Base-by-base conservation (phyloP, 73 alveolate genomes). In the Breviolum minutum region DNA sequence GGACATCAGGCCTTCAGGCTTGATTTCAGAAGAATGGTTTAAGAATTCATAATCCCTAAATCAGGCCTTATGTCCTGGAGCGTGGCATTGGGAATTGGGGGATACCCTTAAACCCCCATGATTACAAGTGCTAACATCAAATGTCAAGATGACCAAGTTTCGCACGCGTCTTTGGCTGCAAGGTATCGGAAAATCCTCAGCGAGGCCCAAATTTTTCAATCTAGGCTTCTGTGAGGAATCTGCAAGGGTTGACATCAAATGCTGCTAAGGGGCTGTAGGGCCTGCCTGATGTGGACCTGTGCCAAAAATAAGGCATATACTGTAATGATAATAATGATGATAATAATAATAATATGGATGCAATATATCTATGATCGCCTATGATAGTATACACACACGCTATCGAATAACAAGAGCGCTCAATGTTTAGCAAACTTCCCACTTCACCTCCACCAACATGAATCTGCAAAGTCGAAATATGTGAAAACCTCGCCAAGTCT, bases 141-240 rank as follows among this genome's bases (percentile, higher is more conserved):
- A 40, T 40, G 0, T 40, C n/a, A 68, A 14, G 77, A 14, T 60
- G n/a, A 19, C 83, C 63, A 17, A 63, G 94, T 79, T 86, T 29
- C 83, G 40, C 17, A 30, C 97, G 97, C 88, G 29, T 91, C 97
- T 73, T 91, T 91, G 76, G 97, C 97, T 54, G 89, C 89, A 8
- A 91, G 63, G 97, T 71, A 91, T 24, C 97, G 87, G 77, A 91
- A 91, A 32, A 91, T 91, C 97, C 97, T 89, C 10, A 27, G n/a
- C 29, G 19, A 20, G 24, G 86, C 24, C 60, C 54, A 40, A 40
- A 2, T 0, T 40, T 40, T 40, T 40, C 5, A 40, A 40, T 40
- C 54, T 40, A 40, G 54, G 54, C 54, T 40, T 40, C 54, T 40
- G 54, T 40, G 54, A 3, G 54, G 54, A 40, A 40, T 40, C 3